Conservation (phyloP, 805 yeast species). For the Saturnispora dispora region DNA sequence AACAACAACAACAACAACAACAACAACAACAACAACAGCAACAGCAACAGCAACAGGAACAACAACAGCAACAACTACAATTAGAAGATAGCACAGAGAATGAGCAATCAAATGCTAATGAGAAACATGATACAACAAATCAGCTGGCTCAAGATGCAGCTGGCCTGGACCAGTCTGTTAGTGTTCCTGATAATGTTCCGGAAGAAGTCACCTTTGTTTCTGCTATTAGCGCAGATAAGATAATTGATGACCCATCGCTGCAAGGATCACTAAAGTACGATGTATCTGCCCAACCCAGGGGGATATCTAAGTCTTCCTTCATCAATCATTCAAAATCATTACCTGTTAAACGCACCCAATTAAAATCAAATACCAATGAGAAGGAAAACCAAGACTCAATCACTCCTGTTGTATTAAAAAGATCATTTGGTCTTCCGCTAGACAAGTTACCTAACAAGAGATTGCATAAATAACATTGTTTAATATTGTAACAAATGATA, state of each 20-base stretch:
- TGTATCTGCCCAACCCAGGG: slow-evolving; percentile 49
- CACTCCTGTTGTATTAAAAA: slow-evolving; percentile 10
- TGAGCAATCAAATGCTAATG: not conserved
- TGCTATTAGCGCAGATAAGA: slow-evolving; percentile 53
- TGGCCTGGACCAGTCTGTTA: slow-evolving; percentile 9
- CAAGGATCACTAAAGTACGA: slow-evolving; percentile 38
- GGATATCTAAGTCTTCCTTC: slow-evolving; percentile 39
- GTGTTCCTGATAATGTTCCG: slow-evolving; percentile 15
- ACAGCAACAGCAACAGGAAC: not conserved
- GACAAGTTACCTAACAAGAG: slow-evolving; percentile 17
- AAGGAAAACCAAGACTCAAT: not conserved
- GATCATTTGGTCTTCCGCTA: slow-evolving; percentile 21
- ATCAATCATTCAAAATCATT: slow-evolving; percentile 62
- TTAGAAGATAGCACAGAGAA: too few relatives aligned
- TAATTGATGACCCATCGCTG: slow-evolving; percentile 37
- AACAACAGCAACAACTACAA: not conserved
- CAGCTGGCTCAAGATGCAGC: not conserved
- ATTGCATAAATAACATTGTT: slow-evolving; percentile 14
- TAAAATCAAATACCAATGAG: not conserved
- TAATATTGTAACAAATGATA: not conserved
- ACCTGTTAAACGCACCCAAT: slow-evolving; percentile 41
- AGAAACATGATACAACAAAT: not conserved
- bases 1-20: not conserved
- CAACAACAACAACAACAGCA: not conserved
- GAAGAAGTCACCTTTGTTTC: slow-evolving; percentile 40